Evolutionary conservation across 805 yeast genomes (phyloP), one percentile per base, ranked within the genome.

Genomic region (Tetrapisispora taiwanensis): DNA sequence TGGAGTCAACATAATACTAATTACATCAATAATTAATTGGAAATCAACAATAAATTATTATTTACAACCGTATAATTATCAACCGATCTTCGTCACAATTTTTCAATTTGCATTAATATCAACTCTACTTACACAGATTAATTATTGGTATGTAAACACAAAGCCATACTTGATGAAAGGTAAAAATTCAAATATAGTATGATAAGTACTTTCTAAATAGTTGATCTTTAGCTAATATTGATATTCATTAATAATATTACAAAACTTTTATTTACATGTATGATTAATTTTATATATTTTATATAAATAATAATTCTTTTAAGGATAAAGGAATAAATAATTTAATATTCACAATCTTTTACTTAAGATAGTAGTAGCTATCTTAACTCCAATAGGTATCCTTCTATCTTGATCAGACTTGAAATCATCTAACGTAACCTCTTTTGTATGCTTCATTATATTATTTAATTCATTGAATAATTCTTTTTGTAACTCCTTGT

Each of bases 391-490:
- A 39, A 67, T 65, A 39, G 81, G 70, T 36, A 84, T 76, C 36
- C 73, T 65, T 53, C 94, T 72, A 37, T 80, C 82, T 30, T 71
- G 69, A 41, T 76, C 76, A 7, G 72, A 62, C 13, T 72, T 69
- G 55, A 83, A 86, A 58, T 83, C 88, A n/a, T 71, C 65, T 43
- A 81, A 59, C 6, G 67, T 66, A 49, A 88, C 68, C 39, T 69
- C 68, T 13, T 63, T 63, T 1, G 90, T 76, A 55, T 77, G 63
- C 20, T 59, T 50, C 65, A 73, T 63, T 41, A 88, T 67, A 59
- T 85, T 71, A 14, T 74, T 73, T 30, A 87, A 66, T 61, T 89
- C 97, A 0, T 52, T 52, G 27, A 65, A 63, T 83, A 89, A 80
- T 40, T 67, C 55, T 5, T 51, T 41, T 56, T 79, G 79, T 49